These are phyloP conservation scores for Ophiobolus disseminans DNA, from an alignment of 2,329 filamentous ascomycete genomes.

Conservation along the genomic window DNA sequence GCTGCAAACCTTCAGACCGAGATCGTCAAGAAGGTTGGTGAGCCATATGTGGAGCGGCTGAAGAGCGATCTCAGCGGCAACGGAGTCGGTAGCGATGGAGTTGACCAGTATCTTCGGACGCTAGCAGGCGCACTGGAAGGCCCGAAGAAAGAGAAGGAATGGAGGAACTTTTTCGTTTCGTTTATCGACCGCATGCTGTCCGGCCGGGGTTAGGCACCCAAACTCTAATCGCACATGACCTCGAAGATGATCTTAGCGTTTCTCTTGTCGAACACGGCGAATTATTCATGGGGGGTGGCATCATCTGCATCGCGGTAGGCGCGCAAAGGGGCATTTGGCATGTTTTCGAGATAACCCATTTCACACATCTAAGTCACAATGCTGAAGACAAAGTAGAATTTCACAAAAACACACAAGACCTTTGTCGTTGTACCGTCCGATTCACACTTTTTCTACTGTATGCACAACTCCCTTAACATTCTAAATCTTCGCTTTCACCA, in stretches of 20 bases:
- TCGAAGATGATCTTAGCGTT: conserved; percentile 6
- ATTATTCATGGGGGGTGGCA: conserved; percentile 11
- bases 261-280: conserved; percentile 11
- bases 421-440: not conserved
- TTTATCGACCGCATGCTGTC: conserved; percentile 49
- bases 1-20: conserved; percentile 86
- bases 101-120: conserved; percentile 68
- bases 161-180: conserved; percentile 54
- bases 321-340: conserved; percentile 20
- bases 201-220: conserved; percentile 18
- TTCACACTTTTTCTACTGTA: not conserved
- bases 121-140: conserved; percentile 45
- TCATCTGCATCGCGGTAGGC: conserved; percentile 29
- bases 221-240: conserved; percentile 6
- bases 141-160: conserved; percentile 51
- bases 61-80: conserved; percentile 70
- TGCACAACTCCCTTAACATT: too few relatives aligned
- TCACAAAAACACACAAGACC: not conserved
- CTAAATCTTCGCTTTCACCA: not conserved
- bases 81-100: conserved; percentile 68
- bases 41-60: conserved; percentile 76
- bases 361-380: conserved; percentile 5
- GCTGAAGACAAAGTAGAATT: conserved; percentile 10
- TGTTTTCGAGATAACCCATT: conserved; percentile 28
- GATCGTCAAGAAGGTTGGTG: conserved; percentile 89